Conservation (phyloP, 257 asterid genomes). For the Fraxinus anomala region DNA sequence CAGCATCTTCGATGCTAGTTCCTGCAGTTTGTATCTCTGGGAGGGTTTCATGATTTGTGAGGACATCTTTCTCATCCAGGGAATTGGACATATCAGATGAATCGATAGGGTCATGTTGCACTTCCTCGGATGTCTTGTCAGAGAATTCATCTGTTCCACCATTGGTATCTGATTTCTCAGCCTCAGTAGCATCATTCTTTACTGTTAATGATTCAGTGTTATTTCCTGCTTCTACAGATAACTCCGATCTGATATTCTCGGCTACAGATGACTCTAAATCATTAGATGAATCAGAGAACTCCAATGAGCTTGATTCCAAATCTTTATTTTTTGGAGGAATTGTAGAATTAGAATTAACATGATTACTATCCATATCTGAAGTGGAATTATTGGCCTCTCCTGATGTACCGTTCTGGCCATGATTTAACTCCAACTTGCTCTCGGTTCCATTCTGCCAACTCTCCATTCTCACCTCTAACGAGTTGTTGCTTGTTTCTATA, state of each 20-base stretch:
- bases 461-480: conserved; percentile 33
- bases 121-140: conserved; percentile 52
- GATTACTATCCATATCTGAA: conserved; percentile 20
- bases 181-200: conserved; percentile 32
- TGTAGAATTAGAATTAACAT: conserved; percentile 29
- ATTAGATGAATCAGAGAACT: conserved; percentile 24
- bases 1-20: conserved; percentile 58
- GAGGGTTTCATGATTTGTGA: conserved; percentile 65
- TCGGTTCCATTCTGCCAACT: conserved; percentile 36
- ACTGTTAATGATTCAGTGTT: conserved; percentile 29
- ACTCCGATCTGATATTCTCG: conserved; percentile 27
- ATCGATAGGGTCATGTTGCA: conserved; percentile 61
- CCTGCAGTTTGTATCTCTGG: conserved; percentile 70
- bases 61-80: conserved; percentile 56
- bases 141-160: conserved; percentile 43
- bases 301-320: conserved; percentile 18
- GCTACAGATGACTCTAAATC: conserved; percentile 27
- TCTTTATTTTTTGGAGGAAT: conserved; percentile 23
- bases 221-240: conserved; percentile 33
- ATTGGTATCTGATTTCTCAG: conserved; percentile 36
- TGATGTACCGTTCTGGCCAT: conserved; percentile 12
- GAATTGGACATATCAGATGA: conserved; percentile 53
- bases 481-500: conserved; percentile 26
- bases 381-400: conserved; percentile 26
- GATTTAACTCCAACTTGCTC: conserved; percentile 27